These are phyloP conservation scores for Ambrosia hybrid DNA, from an alignment of 140 eudicot species.

Conservation along the genomic window DNA sequence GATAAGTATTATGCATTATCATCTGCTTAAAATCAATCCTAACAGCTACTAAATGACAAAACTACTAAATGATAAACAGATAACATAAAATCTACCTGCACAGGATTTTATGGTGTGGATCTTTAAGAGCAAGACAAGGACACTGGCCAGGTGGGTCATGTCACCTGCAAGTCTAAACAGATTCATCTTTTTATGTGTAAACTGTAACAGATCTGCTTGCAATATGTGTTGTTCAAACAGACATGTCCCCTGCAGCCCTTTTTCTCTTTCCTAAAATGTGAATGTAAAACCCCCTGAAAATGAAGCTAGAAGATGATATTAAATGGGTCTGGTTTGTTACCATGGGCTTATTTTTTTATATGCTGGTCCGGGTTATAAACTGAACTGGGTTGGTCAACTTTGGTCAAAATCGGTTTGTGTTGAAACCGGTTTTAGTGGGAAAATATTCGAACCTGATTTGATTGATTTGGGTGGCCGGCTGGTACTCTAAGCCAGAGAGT, in stretches of 20 bases:
- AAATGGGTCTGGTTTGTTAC: no score
- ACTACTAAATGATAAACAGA: not conserved
- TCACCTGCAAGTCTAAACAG: conserved; percentile 90
- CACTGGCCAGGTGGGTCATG: conserved; percentile 91
- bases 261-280: no score
- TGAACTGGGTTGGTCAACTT: no score
- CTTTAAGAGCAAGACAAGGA: conserved; percentile 85
- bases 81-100: conserved; percentile 52
- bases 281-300: no score
- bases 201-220: conserved; percentile 27
- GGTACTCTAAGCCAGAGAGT: no score
- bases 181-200: conserved; percentile 49
- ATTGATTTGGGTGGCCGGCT: no score
- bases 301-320: no score
- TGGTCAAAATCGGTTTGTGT: no score
- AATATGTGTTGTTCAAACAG: not conserved
- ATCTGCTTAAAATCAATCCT: not conserved
- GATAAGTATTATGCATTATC: conserved; percentile 1
- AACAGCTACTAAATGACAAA: not conserved
- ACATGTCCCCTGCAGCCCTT: not conserved
- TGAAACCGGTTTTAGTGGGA: no score
- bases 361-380: no score
- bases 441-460: no score
- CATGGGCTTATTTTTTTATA: no score
- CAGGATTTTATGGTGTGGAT: conserved; percentile 93